Evolutionary conservation across 2,329 filamentous ascomycete species (phyloP), one percentile per base, ranked within the genome.

Genomic region (Shiraia bambusicola): DNA sequence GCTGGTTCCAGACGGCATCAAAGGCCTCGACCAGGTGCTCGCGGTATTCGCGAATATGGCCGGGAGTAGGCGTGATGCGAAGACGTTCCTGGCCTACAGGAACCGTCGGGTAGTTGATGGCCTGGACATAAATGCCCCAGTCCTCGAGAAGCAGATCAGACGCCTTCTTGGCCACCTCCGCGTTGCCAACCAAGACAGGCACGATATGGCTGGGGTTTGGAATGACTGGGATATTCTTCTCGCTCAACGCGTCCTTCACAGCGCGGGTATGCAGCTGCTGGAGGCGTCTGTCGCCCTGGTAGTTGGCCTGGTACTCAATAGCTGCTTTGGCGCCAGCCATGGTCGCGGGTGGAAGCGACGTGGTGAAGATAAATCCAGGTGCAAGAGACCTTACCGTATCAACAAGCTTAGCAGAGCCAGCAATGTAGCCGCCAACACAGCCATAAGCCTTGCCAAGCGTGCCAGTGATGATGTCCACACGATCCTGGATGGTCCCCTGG

Each of bases 291-390:
- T 98, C 93, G 42, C 88, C 88, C 58, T 86, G 81, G 68, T 95
- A 86, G 36, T 77, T 76, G 74, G 88, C 86, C 70, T 97, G 93
- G 68, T 97, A 96, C 65, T 96, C 88, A 60, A 98, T 97, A 26
- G 93, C 90, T 1, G 88, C 78, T 67, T 84, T 82, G 15, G 93
- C 93, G 40, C 93, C 93, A 14, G 93, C 91, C 93, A 98, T 98
- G 49, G 90, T 94, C 11, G 93, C 90, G 0, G 93, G 93, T 3
- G 93, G 93, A 10, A 98, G 82, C 8, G 91, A 95, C 4, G 93
- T 98, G 33, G 93, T 98, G 76, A 98, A 98, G 70, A 98, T 98
- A 75, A 98, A 98, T 19, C 93, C 93, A 3, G 93, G 91, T 1
- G 93, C 93, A 28, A 97, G 82, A 7, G 93, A 97, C 37, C 93